Evolutionary conservation across 176 grass and related monocot genomes (phyloP).

Genomic region (Oryza glaberrima): DNA sequence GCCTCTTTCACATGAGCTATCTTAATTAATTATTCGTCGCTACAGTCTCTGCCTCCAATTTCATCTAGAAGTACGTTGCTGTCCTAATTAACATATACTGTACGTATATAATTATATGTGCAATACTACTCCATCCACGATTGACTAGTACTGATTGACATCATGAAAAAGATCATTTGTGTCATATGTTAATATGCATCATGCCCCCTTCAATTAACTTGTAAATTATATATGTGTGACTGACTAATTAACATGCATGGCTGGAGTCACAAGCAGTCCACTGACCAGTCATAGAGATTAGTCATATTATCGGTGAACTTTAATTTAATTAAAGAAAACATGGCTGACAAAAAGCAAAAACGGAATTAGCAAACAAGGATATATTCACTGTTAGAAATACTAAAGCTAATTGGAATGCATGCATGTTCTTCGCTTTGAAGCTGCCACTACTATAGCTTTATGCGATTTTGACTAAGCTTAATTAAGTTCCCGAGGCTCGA

Average conservation of each 20-base stretch:
- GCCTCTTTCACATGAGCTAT: neutral
- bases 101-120: neutral
- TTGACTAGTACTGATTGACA: neutral
- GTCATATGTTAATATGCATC: no score
- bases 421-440: neutral
- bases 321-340: neutral
- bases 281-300: neutral
- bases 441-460: neutral
- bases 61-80: no score
- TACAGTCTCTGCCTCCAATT: no score
- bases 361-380: neutral
- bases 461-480: neutral
- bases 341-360: neutral
- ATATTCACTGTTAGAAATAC: neutral
- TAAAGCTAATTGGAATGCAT: conserved; percentile 1
- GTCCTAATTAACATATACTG: no score
- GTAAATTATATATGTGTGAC: no score
- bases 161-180: no score
- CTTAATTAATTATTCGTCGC: no score
- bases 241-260: neutral
- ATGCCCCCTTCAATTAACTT: no score
- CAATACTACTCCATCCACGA: neutral
- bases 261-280: neutral
- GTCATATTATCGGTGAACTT: no score
- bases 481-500: neutral